Evolutionary conservation across 164 flowering plant genomes (phyloP).

Genomic region (Vitis vinifera): DNA sequence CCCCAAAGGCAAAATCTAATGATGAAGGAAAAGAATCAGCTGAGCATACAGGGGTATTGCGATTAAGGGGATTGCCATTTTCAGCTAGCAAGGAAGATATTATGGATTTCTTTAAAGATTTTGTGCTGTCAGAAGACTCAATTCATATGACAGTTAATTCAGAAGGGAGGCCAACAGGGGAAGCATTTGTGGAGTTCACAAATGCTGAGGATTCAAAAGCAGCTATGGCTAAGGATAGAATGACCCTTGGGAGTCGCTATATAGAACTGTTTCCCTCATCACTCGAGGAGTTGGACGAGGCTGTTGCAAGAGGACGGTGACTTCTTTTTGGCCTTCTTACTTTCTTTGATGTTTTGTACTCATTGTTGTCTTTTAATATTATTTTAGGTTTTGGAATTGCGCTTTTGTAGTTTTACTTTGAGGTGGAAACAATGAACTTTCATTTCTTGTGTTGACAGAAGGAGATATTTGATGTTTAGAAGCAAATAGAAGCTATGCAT

Average conservation of each 20-base stretch:
- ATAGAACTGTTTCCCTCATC: conserved; percentile 85
- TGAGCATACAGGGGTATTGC: conserved; percentile 73
- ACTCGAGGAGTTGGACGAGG: conserved; percentile 69
- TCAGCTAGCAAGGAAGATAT: conserved; percentile 82
- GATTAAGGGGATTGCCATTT: conserved; percentile 88
- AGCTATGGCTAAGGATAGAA: conserved; percentile 87
- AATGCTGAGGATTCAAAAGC: conserved; percentile 78
- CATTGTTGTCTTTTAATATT: background rate
- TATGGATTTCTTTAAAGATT: conserved; percentile 80
- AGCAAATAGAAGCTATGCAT: background rate
- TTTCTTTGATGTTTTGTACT: background rate
- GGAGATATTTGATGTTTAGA: background rate
- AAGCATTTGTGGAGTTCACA: conserved; percentile 86
- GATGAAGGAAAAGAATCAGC: conserved; percentile 65
- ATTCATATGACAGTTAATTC: conserved; percentile 58
- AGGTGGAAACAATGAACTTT: conserved; percentile 4
- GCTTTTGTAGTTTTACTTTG: background rate
- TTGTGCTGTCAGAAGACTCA: conserved; percentile 61
- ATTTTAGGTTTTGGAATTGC: background rate
- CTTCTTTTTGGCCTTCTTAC: conserved; percentile 3
- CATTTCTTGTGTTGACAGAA: background rate
- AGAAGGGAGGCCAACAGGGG: conserved; percentile 85
- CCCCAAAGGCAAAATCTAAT: conserved; percentile 45
- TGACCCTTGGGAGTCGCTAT: conserved; percentile 85
- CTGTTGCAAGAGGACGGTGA: conserved; percentile 66